Conservation (phyloP, 352 stramenopile genomes). For the Discostella stelligera region DNA sequence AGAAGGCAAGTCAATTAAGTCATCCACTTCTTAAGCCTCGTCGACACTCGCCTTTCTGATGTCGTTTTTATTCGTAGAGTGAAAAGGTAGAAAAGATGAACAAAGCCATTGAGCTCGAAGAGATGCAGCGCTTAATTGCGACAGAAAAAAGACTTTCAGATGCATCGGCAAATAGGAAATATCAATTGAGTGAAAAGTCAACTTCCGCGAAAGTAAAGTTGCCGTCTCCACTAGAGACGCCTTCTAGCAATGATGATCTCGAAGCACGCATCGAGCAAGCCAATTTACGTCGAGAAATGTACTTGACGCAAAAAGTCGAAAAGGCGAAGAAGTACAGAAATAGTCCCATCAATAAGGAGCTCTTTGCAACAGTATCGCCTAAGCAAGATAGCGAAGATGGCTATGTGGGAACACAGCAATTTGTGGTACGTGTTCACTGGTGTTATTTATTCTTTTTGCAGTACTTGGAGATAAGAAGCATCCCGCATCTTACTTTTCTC, state of each 20-base stretch:
- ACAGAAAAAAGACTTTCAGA: slow-evolving; percentile 8
- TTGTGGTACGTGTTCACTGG: slow-evolving; percentile 8
- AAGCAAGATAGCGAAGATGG: slow-evolving; percentile 18
- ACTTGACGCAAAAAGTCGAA: slow-evolving; percentile 13
- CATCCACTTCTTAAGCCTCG: not conserved
- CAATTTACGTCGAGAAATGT: slow-evolving; percentile 13
- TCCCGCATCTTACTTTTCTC: not conserved
- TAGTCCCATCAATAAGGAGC: not conserved
- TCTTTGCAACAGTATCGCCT: slow-evolving; percentile 4
- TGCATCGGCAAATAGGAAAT: slow-evolving; percentile 5
- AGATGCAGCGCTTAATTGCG: slow-evolving; percentile 7
- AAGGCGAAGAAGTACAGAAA: slow-evolving; percentile 16
- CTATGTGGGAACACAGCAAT: not conserved
- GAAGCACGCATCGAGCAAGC: slow-evolving; percentile 13
- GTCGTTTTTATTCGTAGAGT: not conserved
- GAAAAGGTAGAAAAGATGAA: slow-evolving; percentile 4
- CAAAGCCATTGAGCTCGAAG: slow-evolving; percentile 5
- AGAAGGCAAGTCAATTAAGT: slow-evolving; percentile 1
- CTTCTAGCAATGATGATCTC: slow-evolving; percentile 1
- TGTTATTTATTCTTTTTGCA: not conserved
- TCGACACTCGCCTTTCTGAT: not conserved
- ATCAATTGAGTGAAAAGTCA: slow-evolving; percentile 4
- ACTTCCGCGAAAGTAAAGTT: not conserved
- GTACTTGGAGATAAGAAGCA: not conserved
- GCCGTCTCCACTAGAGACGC: not conserved